Base-by-base conservation (phyloP, 208 protist genomes). In the Leishmania braziliensis region DNA sequence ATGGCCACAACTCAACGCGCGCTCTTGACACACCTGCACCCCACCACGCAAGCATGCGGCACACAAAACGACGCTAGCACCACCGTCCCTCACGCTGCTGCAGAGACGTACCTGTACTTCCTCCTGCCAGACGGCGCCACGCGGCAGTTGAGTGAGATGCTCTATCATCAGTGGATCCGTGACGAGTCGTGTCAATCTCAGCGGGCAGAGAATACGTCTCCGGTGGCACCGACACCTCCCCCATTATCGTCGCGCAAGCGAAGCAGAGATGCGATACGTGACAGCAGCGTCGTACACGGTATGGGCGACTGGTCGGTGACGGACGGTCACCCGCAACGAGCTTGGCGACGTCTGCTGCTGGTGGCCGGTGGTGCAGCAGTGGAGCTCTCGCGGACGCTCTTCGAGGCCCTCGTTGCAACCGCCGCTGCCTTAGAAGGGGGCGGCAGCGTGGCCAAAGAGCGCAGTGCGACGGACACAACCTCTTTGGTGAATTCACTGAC, bases 281-380 rank as follows among this genome's bases (percentile, higher is more conserved):
- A 36, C 70, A 56, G 33, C 20, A n/a, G 54, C 39, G 56, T 66
- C 23, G 39, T 14, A 26, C 56, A 56, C n/a, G 68, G 14, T n/a
- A 12, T 51, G 8, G 46, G 33, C 12, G 78, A 62, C 33, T 85
- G 77, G 77, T 66, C 66, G 18, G 50, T 36, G 0, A 79, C 82
- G 16, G 82, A 85, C 29, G 72, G 82, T 0, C 77, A 85, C 60
- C 72, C 82, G n/a, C 82, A 82, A 51, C 58, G 69, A 14, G 78
- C 77, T 54, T 85, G 82, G 82, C 78, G 79, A 29, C 79, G 83
- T 53, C 48, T 86, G 43, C 29, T 86, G 36, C 75, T 86, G 23
- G 77, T 51, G 43, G 48, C 72, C 20, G 82, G 77, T 33, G 77
- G 48, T 0, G 82, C 77, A 48, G 77, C 68, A 10, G 77, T 85